Evolutionary conservation across 768 basidiomycete species (phyloP), one percentile per base, ranked within the genome.

Genomic region (Leccinum incarnatum): DNA sequence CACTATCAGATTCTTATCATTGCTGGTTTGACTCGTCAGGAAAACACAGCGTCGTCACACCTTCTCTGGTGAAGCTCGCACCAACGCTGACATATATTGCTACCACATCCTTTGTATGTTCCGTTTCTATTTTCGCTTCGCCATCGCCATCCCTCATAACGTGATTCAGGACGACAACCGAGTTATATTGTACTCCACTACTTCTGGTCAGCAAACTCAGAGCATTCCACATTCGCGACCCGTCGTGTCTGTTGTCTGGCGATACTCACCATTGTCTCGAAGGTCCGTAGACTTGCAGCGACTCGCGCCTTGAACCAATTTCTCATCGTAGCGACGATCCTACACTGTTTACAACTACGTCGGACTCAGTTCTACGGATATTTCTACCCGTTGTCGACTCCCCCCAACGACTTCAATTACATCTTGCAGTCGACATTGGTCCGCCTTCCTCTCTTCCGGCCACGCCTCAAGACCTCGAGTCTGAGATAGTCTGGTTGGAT

Each of bases 311-410:
- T 34, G 46, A 40, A n/a, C 56, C 54, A 42, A 61, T 29, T 32
- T 53, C 57, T 47, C 17, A 47, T 40, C 45, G 30, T 62, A 91
- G 91, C 45, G 86, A 88, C 66, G 89, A 92, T 68, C 77, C 88
- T 2, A 84, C 88, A 55, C 78, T 96, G 3, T 95, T 91, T 69
- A 94, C 93, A 36, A 81, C 91, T 59, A 93, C 95, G 14, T 83
- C 85, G 25, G 91, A 95, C 65, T 83, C 90, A 1, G 88, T 88
- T 5, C 71, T 96, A 36, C 86, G 95, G 23, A 85, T 97, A 66
- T 95, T 92, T 72, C 76, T 91, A 34, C 92, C 95, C 5, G 91
- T 97, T 12, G 75, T 97, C 48, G 95, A 97, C 70, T 84, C 87
- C 15, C 93, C 93, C 12, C 84, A 86, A 61, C 82, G 85, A 68